These are phyloP conservation scores for Nicotiana paniculata DNA, from an alignment of 257 asterid genomes.

Conservation along the genomic window DNA sequence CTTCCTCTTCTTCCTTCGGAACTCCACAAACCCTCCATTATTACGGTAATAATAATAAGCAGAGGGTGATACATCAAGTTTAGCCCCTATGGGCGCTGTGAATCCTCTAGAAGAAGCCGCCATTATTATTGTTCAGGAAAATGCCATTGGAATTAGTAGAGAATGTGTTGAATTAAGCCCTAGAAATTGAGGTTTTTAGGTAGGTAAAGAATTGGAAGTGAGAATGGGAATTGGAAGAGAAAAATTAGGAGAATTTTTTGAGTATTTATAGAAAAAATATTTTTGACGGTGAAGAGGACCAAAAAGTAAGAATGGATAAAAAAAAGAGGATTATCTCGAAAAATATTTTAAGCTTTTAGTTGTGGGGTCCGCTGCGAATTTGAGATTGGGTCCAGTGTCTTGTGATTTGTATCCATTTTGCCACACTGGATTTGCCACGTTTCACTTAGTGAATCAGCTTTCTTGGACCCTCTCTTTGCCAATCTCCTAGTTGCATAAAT, in stretches of 20 bases:
- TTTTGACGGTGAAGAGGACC: neutral
- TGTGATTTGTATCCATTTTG: neutral
- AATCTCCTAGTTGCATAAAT: neutral
- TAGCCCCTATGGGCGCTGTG: slow-evolving; percentile 34
- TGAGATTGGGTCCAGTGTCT: neutral
- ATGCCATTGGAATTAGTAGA: slow-evolving; percentile 16
- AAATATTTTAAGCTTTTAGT: neutral
- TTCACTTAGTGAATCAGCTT: neutral
- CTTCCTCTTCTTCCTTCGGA: slow-evolving; percentile 46
- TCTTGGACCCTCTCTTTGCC: neutral
- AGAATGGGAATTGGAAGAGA: neutral
- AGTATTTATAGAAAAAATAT: neutral
- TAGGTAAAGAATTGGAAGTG: neutral
- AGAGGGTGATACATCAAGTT: slow-evolving; percentile 24
- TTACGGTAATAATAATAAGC: neutral
- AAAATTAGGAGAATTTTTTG: neutral
- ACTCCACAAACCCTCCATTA: slow-evolving; percentile 22
- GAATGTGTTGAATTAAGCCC: neutral
- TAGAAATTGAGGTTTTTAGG: neutral
- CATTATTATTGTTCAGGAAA: slow-evolving; percentile 26
- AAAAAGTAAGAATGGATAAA: neutral
- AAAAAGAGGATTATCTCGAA: neutral
- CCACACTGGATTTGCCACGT: slow-evolving; percentile 15
- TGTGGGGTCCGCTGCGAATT: neutral
- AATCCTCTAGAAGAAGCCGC: slow-evolving; percentile 51